Evolutionary conservation across 108 stramenopile genomes (phyloP).

Genomic region (Epithemia pelagica): DNA sequence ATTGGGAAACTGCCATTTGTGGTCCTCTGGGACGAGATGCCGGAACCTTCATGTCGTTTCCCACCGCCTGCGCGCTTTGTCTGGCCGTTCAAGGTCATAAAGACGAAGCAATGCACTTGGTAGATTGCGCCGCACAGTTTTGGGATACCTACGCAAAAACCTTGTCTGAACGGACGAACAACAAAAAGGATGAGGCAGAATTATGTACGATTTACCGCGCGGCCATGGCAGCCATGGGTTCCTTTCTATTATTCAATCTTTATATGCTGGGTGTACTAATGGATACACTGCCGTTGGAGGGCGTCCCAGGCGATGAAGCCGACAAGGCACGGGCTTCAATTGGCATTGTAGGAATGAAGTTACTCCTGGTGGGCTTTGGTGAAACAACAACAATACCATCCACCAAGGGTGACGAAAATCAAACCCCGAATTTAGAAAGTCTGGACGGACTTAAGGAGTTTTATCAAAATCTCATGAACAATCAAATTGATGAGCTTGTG

Average conservation of each 20-base stretch:
- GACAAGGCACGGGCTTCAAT: background rate
- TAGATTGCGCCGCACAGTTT: background rate
- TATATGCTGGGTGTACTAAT: background rate
- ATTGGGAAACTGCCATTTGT: constrained; percentile 28
- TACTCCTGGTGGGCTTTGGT: background rate
- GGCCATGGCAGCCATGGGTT: background rate
- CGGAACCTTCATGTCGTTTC: background rate
- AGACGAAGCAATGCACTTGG: background rate
- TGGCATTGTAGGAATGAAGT: background rate
- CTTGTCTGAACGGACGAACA: background rate
- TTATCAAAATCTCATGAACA: background rate
- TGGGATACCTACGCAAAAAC: background rate
- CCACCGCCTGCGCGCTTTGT: background rate
- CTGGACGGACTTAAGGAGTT: background rate
- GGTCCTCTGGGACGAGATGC: background rate
- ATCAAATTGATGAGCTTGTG: background rate
- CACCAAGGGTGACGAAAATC: background rate
- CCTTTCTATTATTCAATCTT: background rate
- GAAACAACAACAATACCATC: background rate
- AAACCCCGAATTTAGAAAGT: background rate
- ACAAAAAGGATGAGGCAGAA: background rate
- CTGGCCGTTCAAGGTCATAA: background rate
- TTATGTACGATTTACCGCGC: background rate
- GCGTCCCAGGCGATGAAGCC: background rate
- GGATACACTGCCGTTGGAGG: background rate